Evolutionary conservation across 768 basidiomycete species (phyloP).

Genomic region (Sporobolomyces phaffii): DNA sequence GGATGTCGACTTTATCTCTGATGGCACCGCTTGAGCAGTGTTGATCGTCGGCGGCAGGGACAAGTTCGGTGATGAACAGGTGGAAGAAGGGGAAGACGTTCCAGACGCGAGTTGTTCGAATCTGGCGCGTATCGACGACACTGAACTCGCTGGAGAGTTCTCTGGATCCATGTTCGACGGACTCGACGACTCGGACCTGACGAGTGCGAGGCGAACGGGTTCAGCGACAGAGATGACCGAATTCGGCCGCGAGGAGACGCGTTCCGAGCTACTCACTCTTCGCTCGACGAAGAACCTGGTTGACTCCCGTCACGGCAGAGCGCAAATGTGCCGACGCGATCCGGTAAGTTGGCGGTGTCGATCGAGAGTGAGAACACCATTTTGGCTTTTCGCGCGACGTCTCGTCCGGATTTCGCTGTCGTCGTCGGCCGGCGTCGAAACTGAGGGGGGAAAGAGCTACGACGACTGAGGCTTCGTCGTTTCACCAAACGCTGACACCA

Average conservation of each 20-base stretch:
- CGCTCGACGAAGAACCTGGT: not conserved
- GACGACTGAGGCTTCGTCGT: not conserved
- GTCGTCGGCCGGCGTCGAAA: not conserved
- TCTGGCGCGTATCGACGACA: slow-evolving; percentile 20
- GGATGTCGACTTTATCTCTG: too few relatives aligned
- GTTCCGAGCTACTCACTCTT: slow-evolving; percentile 1
- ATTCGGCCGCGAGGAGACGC: not conserved
- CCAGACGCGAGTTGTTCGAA: slow-evolving; percentile 18
- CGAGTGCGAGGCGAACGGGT: not conserved
- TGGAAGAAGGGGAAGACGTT: not conserved
- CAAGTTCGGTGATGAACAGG: not conserved
- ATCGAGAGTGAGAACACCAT: not conserved
- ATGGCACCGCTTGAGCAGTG: too few relatives aligned
- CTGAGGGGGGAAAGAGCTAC: too few relatives aligned
- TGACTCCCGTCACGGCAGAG: not conserved
- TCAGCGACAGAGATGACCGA: slow-evolving; percentile 1
- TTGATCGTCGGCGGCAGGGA: too few relatives aligned
- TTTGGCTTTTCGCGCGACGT: not conserved
- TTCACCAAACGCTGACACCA: too few relatives aligned
- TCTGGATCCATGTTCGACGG: slow-evolving; percentile 1
- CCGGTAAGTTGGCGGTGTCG: not conserved
- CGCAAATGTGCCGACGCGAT: not conserved
- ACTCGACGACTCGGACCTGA: slow-evolving; percentile 1
- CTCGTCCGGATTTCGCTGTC: not conserved
- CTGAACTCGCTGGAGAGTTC: slow-evolving; percentile 8